Percentiles rank a stretch among this genome's conserved stretches.
These are phyloP conservation scores for Phialemonium atrogriseum DNA, from an alignment of 2,329 filamentous ascomycete species.

Conservation along the genomic window DNA sequence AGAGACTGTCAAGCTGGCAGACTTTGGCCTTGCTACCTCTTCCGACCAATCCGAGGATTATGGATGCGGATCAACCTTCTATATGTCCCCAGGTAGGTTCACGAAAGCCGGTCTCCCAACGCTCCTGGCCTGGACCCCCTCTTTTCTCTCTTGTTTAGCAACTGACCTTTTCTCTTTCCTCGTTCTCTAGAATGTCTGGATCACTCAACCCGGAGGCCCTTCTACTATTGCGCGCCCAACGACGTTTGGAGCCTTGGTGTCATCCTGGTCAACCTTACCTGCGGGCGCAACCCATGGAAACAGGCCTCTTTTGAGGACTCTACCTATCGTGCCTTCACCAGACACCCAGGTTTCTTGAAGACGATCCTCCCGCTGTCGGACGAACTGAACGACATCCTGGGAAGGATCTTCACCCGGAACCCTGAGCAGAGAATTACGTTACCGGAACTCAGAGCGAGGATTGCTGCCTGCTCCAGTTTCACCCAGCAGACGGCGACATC, in stretches of 20 bases:
- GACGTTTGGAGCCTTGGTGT: slow-evolving; percentile 98
- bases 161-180: slow-evolving; percentile 19
- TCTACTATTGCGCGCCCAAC: slow-evolving; percentile 87
- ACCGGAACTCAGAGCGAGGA: slow-evolving; percentile 67
- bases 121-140: slow-evolving; percentile 7
- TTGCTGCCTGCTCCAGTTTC: slow-evolving; percentile 68
- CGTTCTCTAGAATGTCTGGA: slow-evolving; percentile 71
- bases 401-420: slow-evolving; percentile 79
- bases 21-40: slow-evolving; percentile 90
- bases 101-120: slow-evolving; percentile 9
- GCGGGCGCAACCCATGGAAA: slow-evolving; percentile 98
- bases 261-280: slow-evolving; percentile 94
- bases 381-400: slow-evolving; percentile 82
- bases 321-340: slow-evolving; percentile 85
- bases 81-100: slow-evolving; percentile 94
- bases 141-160: slow-evolving; percentile 8
- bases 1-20: slow-evolving; percentile 86
- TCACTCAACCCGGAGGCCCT: slow-evolving; percentile 63
- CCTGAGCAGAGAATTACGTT: slow-evolving; percentile 77
- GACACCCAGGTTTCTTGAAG: slow-evolving; percentile 79
- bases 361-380: slow-evolving; percentile 86
- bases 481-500: slow-evolving; percentile 36
- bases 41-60: slow-evolving; percentile 84
- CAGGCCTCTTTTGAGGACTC: slow-evolving; percentile 88
- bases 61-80: slow-evolving; percentile 96